These are phyloP conservation scores for Maudiozyma barnettii DNA, from an alignment of 805 yeast species.

Conservation along the genomic window DNA sequence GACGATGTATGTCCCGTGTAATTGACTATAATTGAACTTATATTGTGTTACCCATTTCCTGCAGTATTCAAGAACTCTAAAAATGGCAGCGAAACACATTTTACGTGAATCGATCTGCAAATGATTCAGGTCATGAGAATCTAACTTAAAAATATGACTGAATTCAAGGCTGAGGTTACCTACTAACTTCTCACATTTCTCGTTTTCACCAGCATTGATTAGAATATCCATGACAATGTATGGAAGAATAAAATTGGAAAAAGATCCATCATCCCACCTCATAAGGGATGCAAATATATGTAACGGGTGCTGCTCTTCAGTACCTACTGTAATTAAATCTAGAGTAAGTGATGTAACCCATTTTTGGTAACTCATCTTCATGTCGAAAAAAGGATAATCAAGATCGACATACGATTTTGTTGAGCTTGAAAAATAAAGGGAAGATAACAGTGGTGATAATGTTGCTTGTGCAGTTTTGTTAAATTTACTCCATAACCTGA, in stretches of 20 bases:
- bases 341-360: constrained; percentile 71
- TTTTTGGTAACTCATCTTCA: constrained; percentile 43
- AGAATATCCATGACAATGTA: constrained; percentile 62
- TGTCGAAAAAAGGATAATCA: constrained; percentile 55
- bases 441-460: constrained; percentile 61
- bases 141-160: constrained; percentile 43
- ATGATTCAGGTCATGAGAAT: constrained; percentile 36
- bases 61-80: constrained; percentile 73
- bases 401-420: constrained; percentile 38
- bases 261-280: constrained; percentile 57
- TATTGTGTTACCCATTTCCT: constrained; percentile 57
- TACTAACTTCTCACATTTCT: constrained; percentile 31
- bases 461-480: constrained; percentile 62
- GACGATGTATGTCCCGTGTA: constrained; percentile 21
- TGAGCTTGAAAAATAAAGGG: constrained; percentile 58
- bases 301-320: constrained; percentile 37
- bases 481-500: constrained; percentile 49
- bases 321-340: constrained; percentile 43
- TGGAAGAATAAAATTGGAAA: constrained; percentile 67
- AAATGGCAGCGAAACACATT: constrained; percentile 61
- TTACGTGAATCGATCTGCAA: constrained; percentile 52
- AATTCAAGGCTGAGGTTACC: constrained; percentile 51
- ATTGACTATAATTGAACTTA: constrained; percentile 27
- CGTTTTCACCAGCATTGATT: constrained; percentile 39
- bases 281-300: constrained; percentile 55